Percentiles rank a stretch among this genome's conserved stretches.
These are phyloP conservation scores for Coemansia sp. DNA, from an alignment of 192 early-diverging fungal genomes.

Conservation along the genomic window DNA sequence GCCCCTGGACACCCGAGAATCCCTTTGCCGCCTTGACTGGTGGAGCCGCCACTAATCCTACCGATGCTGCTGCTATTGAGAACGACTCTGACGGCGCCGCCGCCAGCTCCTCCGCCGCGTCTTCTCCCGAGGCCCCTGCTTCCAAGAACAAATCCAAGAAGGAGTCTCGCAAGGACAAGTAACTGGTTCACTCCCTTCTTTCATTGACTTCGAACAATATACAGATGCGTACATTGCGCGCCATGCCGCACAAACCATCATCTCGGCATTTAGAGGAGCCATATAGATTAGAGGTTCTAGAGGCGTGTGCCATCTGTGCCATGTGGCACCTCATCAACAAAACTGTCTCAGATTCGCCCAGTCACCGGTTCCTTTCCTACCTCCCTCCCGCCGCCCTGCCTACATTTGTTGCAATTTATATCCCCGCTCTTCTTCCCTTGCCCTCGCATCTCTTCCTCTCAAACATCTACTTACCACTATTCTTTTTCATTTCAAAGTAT, in stretches of 20 bases:
- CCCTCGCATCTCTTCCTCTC: background rate
- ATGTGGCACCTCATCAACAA: background rate
- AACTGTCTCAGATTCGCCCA: background rate
- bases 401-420: too few relatives aligned
- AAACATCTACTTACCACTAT: background rate
- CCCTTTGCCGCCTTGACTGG: conserved; percentile 64
- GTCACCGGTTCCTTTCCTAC: too few relatives aligned
- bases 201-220: background rate
- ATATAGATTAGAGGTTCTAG: background rate
- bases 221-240: background rate
- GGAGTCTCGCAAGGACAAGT: conserved; percentile 42
- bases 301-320: background rate
- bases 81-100: conserved; percentile 6
- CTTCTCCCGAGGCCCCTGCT: conserved; percentile 8
- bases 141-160: conserved; percentile 13
- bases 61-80: background rate
- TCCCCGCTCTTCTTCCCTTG: background rate
- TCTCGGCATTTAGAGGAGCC: background rate
- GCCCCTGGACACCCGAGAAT: conserved; percentile 80
- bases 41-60: background rate
- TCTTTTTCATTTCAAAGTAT: background rate
- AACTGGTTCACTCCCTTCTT: background rate
- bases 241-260: background rate
- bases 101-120: conserved; percentile 6
- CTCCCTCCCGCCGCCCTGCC: too few relatives aligned